Evolutionary conservation across 257 asterid genomes (phyloP), one percentile per base, ranked within the genome.

Genomic region (Solanum sejunctum): DNA sequence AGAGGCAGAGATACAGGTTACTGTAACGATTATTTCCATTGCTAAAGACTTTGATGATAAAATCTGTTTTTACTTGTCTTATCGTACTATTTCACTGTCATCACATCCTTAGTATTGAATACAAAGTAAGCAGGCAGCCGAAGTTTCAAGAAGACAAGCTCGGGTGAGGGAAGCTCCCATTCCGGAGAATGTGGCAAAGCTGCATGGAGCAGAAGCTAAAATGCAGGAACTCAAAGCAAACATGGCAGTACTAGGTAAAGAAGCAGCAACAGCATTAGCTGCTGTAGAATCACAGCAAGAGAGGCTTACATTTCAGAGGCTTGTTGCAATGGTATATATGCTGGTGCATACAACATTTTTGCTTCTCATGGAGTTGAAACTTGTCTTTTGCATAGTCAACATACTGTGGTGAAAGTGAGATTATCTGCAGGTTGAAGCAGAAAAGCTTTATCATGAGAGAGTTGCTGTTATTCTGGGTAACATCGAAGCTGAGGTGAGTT

Each of bases 221-320:
- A 97, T 97, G 97, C 98, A 92, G 47, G 99, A 97, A 93, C 94
- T 95, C 45, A 94, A 88, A 83, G 98, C 98, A 78, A 94, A 91
- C 86, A 97, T 97, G 99, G 93, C 98, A 83, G 95, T 97, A 57
- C 95, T 97, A 51, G 99, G 99, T 88, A 95, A 97, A 92, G 99
- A 97, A 93, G 98, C 99, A 73, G 92, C 97, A 45, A 87, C 97
- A 57, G 99, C 98, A 58, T 89, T 97, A 91, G 92, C 98, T 75
- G 93, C 99, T 55, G 98, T 92, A 20, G 97, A 97, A 90, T 92
- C 99, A 54, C 99, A 97, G 91, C 98, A 97, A 90, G 98, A 97
- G 87, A 92, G 99, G 91, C 92, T 95, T 71, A 93, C 99, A 41
- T 95, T 94, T 84, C 99, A 97, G 91, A 95, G 98, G 91, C 95